Evolutionary conservation across 495 filamentous ascomycete species (phyloP).

Genomic region (Neurospora sp.): DNA sequence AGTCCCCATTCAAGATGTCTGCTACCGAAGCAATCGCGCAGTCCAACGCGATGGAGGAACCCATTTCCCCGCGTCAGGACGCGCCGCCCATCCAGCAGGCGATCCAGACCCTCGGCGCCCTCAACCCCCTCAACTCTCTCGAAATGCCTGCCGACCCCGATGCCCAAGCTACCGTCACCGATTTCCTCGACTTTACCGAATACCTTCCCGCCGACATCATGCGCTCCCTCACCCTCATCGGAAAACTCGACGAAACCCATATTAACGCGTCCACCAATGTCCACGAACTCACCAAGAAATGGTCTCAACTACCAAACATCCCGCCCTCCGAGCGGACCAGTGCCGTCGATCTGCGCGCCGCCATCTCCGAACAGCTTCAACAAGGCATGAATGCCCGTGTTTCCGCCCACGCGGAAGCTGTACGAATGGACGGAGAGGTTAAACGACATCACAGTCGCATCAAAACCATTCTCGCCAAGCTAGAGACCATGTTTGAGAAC

Average conservation of each 20-base stretch:
- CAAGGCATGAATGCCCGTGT: slow-evolving; percentile 66
- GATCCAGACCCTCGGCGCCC: slow-evolving; percentile 20
- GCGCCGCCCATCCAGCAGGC: slow-evolving; percentile 21
- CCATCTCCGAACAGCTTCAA: slow-evolving; percentile 65
- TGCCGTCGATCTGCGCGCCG: slow-evolving; percentile 51
- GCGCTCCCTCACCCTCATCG: slow-evolving; percentile 81
- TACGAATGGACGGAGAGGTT: slow-evolving; percentile 65
- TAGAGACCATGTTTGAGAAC: slow-evolving; percentile 59
- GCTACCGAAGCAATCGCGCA: slow-evolving; percentile 11
- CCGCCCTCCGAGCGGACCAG: slow-evolving; percentile 37
- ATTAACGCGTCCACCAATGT: slow-evolving; percentile 53
- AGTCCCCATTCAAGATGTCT: slow-evolving; percentile 2
- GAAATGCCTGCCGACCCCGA: slow-evolving; percentile 64
- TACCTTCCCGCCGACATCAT: slow-evolving; percentile 89
- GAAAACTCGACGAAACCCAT: slow-evolving; percentile 69
- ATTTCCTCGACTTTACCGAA: slow-evolving; percentile 95
- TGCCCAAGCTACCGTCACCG: slow-evolving; percentile 85
- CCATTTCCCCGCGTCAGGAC: slow-evolving; percentile 30
- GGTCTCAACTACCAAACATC: slow-evolving; percentile 58
- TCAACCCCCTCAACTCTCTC: slow-evolving; percentile 22
- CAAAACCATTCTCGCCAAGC: slow-evolving; percentile 68
- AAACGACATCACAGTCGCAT: slow-evolving; percentile 70
- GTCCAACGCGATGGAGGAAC: slow-evolving; percentile 22
- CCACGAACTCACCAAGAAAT: slow-evolving; percentile 62
- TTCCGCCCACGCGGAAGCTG: slow-evolving; percentile 72